Evolutionary conservation across 106 monocot genomes (phyloP).

Genomic region (Dendrobium chrysotoxum): DNA sequence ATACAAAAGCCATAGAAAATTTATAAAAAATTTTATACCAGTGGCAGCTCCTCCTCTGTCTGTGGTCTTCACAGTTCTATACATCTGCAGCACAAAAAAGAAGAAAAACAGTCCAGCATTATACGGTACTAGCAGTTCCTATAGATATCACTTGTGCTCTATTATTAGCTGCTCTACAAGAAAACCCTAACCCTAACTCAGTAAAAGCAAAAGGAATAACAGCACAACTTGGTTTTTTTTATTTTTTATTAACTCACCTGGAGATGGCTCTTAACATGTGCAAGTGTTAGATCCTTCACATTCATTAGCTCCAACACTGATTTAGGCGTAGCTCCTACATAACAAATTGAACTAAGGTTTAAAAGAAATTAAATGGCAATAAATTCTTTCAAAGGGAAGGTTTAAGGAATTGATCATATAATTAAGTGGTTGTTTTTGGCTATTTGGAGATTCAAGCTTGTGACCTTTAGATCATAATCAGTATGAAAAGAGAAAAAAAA

Average conservation of each 20-base stretch:
- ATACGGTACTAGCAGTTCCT: too few species aligned
- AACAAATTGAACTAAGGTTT: background rate
- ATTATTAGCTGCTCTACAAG: background rate
- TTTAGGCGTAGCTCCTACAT: constrained; percentile 68
- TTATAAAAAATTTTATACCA: background rate
- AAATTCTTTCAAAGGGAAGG: background rate
- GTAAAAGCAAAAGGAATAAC: background rate
- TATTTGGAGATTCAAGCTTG: too few species aligned
- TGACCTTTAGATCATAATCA: background rate
- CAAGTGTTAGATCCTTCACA: constrained; percentile 72
- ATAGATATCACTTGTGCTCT: background rate
- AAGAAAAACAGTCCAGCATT: background rate
- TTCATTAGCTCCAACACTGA: constrained; percentile 81
- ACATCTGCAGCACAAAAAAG: constrained; percentile 44
- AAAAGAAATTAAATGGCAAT: background rate
- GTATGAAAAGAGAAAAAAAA: too few species aligned
- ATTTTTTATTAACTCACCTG: constrained; percentile 26
- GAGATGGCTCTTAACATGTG: constrained; percentile 79
- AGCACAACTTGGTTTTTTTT: background rate
- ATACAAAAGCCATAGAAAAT: background rate
- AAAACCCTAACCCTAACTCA: constrained; percentile 1
- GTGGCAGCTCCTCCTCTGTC: constrained; percentile 34
- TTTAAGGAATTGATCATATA: too few species aligned
- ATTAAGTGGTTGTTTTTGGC: too few species aligned
- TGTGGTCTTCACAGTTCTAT: constrained; percentile 79